Percentiles rank a stretch among this genome's conserved stretches.
Conservation (phyloP, 192 early-diverging fungal genomes). For the Entomortierella chlamydospora region DNA sequence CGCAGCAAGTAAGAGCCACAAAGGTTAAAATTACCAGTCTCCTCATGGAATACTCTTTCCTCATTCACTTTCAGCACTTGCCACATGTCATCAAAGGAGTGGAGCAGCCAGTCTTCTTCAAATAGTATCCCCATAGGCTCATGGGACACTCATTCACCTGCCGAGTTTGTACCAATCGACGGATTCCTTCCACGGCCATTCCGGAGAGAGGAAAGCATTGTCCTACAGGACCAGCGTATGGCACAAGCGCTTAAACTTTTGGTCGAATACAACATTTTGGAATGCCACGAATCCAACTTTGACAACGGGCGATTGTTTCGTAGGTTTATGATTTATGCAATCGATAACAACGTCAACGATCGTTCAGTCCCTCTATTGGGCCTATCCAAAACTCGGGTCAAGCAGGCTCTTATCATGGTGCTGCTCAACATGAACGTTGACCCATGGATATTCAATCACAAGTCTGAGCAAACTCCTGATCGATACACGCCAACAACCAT, state of each 20-base stretch:
- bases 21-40: too few species aligned
- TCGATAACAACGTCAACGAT: background rate
- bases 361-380: background rate
- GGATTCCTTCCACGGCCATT: conserved; percentile 12
- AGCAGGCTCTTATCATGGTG: conserved; percentile 15
- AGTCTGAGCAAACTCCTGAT: background rate
- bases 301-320: background rate
- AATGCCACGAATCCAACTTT: background rate
- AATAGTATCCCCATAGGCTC: conserved; percentile 33
- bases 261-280: background rate
- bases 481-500: background rate
- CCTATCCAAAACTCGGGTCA: background rate
- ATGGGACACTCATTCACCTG: conserved; percentile 21
- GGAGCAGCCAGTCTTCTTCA: background rate
- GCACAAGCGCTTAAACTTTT: conserved; percentile 3
- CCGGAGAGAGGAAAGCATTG: background rate
- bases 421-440: conserved; percentile 34
- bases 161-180: background rate
- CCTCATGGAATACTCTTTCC: too few species aligned
- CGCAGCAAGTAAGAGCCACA: too few species aligned
- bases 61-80: too few species aligned
- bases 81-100: background rate
- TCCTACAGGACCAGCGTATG: conserved; percentile 4
- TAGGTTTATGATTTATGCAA: conserved; percentile 23
- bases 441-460: conserved; percentile 6